Conservation (phyloP, 345 rosid genomes). For the Iberis pinnata region DNA sequence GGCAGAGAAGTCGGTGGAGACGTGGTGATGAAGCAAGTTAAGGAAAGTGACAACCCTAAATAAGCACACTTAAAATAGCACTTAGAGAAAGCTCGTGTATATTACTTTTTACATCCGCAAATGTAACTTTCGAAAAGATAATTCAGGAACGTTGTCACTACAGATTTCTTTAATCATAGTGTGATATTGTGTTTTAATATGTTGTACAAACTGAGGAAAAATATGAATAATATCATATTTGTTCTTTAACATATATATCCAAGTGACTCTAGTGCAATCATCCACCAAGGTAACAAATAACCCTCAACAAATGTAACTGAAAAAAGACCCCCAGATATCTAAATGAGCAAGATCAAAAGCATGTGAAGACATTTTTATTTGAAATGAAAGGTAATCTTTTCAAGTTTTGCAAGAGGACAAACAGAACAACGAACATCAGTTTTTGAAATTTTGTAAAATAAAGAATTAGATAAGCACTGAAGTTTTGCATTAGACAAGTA, state of each 20-base stretch:
- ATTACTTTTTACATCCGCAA: too few species aligned
- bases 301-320: background rate
- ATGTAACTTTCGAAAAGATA: too few species aligned
- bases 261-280: background rate
- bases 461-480: background rate
- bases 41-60: too few species aligned
- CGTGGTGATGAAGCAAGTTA: too few species aligned
- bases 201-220: background rate
- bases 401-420: background rate
- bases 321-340: background rate
- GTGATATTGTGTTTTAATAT: background rate
- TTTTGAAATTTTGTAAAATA: too few species aligned
- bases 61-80: too few species aligned
- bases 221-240: background rate
- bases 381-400: background rate
- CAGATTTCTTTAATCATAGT: background rate
- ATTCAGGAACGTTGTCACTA: background rate
- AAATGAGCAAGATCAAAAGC: background rate
- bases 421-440: background rate
- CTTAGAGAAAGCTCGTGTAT: too few species aligned
- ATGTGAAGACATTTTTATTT: background rate
- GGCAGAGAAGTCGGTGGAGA: too few species aligned
- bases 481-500: too few species aligned
- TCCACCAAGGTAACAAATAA: background rate
- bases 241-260: background rate